These are phyloP conservation scores for Candida sp. DNA, from an alignment of 1,139 yeast genomes.

Conservation along the genomic window DNA sequence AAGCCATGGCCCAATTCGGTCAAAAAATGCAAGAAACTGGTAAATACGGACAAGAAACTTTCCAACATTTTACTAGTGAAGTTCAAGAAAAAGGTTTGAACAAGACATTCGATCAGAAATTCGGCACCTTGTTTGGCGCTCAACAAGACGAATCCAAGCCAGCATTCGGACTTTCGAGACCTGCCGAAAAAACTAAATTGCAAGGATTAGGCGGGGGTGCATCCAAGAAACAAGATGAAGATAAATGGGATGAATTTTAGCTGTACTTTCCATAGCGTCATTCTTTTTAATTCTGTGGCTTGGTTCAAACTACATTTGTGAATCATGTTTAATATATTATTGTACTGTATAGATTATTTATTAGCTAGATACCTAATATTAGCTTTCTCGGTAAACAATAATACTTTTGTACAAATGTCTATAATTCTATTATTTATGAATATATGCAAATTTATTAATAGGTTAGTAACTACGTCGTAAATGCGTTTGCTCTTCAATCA, in stretches of 20 bases:
- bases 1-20: conserved; percentile 96
- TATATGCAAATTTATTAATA: too few relatives aligned
- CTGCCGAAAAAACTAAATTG: conserved; percentile 55
- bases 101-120: conserved; percentile 43
- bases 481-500: too few relatives aligned
- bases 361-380: neutral
- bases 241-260: conserved; percentile 46
- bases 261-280: neutral
- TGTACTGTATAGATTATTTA: neutral
- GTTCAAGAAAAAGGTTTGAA: conserved; percentile 29
- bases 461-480: too few relatives aligned
- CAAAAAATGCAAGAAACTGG: conserved; percentile 92
- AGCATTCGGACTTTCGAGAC: conserved; percentile 69
- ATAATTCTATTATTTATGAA: neutral
- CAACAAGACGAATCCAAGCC: conserved; percentile 36
- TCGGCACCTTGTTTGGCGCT: conserved; percentile 49
- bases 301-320: neutral
- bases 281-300: neutral
- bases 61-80: conserved; percentile 58
- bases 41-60: conserved; percentile 62
- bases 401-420: neutral
- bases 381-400: neutral
- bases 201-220: conserved; percentile 48
- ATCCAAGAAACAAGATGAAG: conserved; percentile 24
- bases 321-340: neutral